Evolutionary conservation across 2,329 filamentous ascomycete genomes (phyloP).

Genomic region (Exophiala viscosa): DNA sequence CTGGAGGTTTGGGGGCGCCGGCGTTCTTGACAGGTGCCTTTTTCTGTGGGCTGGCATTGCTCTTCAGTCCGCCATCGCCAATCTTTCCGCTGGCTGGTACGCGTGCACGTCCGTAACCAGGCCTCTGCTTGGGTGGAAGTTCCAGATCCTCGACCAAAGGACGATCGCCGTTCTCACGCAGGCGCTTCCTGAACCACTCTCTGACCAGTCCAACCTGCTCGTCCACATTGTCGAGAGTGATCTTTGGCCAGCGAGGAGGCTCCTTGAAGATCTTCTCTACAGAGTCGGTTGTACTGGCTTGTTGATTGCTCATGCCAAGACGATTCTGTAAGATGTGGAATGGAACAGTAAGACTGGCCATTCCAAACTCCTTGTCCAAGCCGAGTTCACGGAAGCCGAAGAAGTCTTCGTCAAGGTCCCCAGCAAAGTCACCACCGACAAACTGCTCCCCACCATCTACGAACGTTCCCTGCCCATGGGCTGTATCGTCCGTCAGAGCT

Average conservation of each 20-base stretch:
- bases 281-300: constrained; percentile 10
- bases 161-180: constrained; percentile 78
- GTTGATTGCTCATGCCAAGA: constrained; percentile 70
- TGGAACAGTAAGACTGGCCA: constrained; percentile 83
- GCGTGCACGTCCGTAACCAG: constrained; percentile 41
- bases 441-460: constrained; percentile 97
- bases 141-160: constrained; percentile 92
- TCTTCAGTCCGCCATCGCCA: constrained; percentile 32
- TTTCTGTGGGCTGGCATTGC: constrained; percentile 40
- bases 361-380: constrained; percentile 83
- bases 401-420: constrained; percentile 97
- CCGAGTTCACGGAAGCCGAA: constrained; percentile 97
- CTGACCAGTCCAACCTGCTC: constrained; percentile 82
- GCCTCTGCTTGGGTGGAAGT: constrained; percentile 82
- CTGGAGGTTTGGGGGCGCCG: constrained; percentile 10
- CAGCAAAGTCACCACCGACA: constrained; percentile 91
- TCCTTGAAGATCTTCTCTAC: constrained; percentile 51
- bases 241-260: constrained; percentile 69
- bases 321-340: constrained; percentile 90
- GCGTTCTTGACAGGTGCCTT: constrained; percentile 31
- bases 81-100: constrained; percentile 48
- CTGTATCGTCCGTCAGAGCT: constrained; percentile 73
- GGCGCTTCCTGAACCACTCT: constrained; percentile 85
- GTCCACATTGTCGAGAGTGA: constrained; percentile 73
- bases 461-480: constrained; percentile 85